Evolutionary conservation across 306 rosid species (phyloP).

Genomic region (Vigna angularis): DNA sequence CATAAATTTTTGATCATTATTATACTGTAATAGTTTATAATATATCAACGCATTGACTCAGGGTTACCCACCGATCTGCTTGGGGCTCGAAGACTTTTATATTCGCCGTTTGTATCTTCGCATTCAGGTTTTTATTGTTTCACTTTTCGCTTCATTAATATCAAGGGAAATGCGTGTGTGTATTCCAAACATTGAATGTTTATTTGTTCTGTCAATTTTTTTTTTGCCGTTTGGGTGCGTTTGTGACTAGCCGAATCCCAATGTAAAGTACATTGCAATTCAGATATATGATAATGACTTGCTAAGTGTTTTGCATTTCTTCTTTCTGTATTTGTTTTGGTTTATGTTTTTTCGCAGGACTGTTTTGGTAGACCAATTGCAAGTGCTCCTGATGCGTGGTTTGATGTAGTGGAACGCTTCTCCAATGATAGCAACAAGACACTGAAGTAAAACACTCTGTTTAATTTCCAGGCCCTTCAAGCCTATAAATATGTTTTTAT

Average conservation of each 20-base stretch:
- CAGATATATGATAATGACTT: neutral
- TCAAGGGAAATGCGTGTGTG: too few species aligned
- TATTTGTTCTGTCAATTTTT: neutral
- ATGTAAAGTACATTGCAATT: neutral
- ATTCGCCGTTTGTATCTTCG: slow-evolving; percentile 84
- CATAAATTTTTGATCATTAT: neutral
- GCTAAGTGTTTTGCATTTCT: neutral
- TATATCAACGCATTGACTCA: slow-evolving; percentile 1
- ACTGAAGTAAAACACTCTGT: slow-evolving; percentile 54
- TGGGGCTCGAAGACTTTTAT: slow-evolving; percentile 93
- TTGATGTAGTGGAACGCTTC: slow-evolving; percentile 94
- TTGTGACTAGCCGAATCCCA: neutral
- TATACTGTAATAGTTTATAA: neutral
- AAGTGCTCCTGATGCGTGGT: slow-evolving; percentile 98
- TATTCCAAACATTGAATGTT: neutral
- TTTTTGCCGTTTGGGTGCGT: neutral
- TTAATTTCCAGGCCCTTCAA: neutral
- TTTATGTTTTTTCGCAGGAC: slow-evolving; percentile 56
- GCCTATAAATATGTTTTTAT: neutral
- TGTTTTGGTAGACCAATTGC: slow-evolving; percentile 95
- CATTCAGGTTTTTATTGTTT: slow-evolving; percentile 64
- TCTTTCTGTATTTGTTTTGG: neutral
- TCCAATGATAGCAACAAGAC: slow-evolving; percentile 94
- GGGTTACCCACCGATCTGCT: slow-evolving; percentile 95
- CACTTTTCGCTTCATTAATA: neutral